Conservation (phyloP, 768 basidiomycete species). For the Phylloporus arenicola region DNA sequence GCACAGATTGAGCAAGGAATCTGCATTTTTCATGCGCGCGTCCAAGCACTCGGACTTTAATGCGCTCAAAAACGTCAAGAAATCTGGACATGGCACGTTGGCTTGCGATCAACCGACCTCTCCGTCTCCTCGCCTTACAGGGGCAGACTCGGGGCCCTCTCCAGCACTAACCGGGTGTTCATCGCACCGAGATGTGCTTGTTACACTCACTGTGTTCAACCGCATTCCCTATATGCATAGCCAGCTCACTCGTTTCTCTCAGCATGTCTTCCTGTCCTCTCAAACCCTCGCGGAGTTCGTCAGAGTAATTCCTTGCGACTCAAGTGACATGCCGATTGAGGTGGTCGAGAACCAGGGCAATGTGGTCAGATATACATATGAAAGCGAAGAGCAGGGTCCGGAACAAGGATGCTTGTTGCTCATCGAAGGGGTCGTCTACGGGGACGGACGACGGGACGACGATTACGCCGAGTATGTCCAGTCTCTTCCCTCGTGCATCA, state of each 20-base stretch:
- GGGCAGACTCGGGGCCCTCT: background rate
- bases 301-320: constrained; percentile 54
- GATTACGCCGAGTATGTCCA: constrained; percentile 55
- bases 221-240: constrained; percentile 58
- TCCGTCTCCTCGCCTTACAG: background rate
- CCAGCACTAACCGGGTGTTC: background rate
- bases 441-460: constrained; percentile 41
- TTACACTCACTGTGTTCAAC: constrained; percentile 58
- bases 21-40: constrained; percentile 58
- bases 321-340: constrained; percentile 48
- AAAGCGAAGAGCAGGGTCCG: constrained; percentile 6
- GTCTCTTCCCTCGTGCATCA: background rate
- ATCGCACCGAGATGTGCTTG: constrained; percentile 37
- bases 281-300: constrained; percentile 66
- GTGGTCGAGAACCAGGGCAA: constrained; percentile 28
- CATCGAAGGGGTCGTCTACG: constrained; percentile 57
- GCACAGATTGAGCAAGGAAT: constrained; percentile 44
- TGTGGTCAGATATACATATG: constrained; percentile 30
- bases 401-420: constrained; percentile 47
- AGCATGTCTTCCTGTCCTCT: constrained; percentile 64
- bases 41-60: constrained; percentile 66
- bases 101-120: background rate
- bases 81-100: constrained; percentile 32
- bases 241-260: constrained; percentile 56
- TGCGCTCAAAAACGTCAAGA: constrained; percentile 34